phyloP scores from a whole-genome alignment of 2,329 filamentous ascomycete genomes.

The Claviceps sp. region DNA sequence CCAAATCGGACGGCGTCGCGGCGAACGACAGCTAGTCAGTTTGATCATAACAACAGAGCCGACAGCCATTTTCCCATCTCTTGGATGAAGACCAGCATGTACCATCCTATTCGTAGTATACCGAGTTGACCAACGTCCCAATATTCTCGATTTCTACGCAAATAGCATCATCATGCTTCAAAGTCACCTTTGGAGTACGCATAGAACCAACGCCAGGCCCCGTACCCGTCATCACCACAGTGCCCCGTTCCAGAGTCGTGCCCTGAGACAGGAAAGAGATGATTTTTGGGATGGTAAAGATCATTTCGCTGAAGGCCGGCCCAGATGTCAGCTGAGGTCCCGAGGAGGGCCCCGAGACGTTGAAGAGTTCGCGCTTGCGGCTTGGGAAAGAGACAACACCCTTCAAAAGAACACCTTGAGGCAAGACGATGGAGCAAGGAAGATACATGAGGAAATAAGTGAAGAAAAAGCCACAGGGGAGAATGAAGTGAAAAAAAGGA shows the following conservation, averaged over 20 bases:
- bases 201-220: conserved; percentile 27
- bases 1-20: too few relatives aligned
- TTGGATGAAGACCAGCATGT: too few relatives aligned
- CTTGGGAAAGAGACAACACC: too few relatives aligned
- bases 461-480: background rate
- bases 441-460: background rate
- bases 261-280: conserved; percentile 45
- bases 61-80: too few relatives aligned
- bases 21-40: too few relatives aligned
- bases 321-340: too few relatives aligned
- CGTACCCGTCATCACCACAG: conserved; percentile 52
- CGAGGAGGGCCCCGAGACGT: too few relatives aligned
- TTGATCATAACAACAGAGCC: too few relatives aligned
- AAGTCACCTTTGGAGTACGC: conserved; percentile 23
- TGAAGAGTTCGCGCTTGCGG: too few relatives aligned
- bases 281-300: conserved; percentile 43
- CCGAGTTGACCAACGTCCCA: conserved; percentile 23
- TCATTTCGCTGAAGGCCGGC: conserved; percentile 27
- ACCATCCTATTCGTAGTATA: conserved; percentile 19
- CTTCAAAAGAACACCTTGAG: too few relatives aligned
- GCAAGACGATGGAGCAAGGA: too few relatives aligned
- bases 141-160: conserved; percentile 23
- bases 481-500: background rate
- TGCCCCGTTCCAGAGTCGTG: conserved; percentile 45
- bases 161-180: conserved; percentile 25